Conservation (phyloP, 2,329 filamentous ascomycete species). For the Diplodia sapinea region DNA sequence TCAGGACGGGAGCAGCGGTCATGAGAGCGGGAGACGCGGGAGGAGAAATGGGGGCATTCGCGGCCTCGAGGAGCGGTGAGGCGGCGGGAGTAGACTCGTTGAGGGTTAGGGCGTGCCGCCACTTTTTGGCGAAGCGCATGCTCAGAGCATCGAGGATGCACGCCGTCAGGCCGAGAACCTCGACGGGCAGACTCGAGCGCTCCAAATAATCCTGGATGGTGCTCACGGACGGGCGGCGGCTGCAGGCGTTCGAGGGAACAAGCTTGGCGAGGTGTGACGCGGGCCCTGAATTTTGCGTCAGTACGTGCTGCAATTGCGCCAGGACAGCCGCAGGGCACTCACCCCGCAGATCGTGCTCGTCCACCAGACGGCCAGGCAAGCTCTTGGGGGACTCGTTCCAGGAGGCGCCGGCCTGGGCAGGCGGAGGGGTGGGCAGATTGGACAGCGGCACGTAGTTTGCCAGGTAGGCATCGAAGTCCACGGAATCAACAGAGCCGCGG, state of each 20-base stretch:
- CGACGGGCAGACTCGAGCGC: slow-evolving; percentile 42
- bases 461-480: slow-evolving; percentile 49
- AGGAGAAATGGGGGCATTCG: slow-evolving; percentile 31
- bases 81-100: slow-evolving; percentile 33
- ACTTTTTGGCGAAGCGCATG: slow-evolving; percentile 42
- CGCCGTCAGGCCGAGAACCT: slow-evolving; percentile 46
- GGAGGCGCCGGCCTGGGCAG: slow-evolving; percentile 4
- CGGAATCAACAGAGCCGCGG: slow-evolving; percentile 39
- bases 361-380: slow-evolving; percentile 7
- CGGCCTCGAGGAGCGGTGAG: slow-evolving; percentile 35
- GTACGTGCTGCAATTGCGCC: not conserved
- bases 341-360: slow-evolving; percentile 28
- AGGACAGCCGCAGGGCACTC: slow-evolving; percentile 8
- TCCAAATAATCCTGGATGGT: slow-evolving; percentile 41
- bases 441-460: slow-evolving; percentile 48
- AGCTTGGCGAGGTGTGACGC: slow-evolving; percentile 46
- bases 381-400: slow-evolving; percentile 11
- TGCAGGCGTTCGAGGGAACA: slow-evolving; percentile 44
- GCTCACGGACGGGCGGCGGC: slow-evolving; percentile 38
- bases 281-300: slow-evolving; percentile 38
- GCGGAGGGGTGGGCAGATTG: slow-evolving; percentile 50
- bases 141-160: slow-evolving; percentile 48
- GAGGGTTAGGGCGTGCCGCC: slow-evolving; percentile 39
- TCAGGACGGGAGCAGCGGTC: slow-evolving; percentile 9
- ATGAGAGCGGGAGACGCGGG: slow-evolving; percentile 20